phyloP scores from a whole-genome alignment of 116 monocot genomes.

The Posidonia oceanica region DNA sequence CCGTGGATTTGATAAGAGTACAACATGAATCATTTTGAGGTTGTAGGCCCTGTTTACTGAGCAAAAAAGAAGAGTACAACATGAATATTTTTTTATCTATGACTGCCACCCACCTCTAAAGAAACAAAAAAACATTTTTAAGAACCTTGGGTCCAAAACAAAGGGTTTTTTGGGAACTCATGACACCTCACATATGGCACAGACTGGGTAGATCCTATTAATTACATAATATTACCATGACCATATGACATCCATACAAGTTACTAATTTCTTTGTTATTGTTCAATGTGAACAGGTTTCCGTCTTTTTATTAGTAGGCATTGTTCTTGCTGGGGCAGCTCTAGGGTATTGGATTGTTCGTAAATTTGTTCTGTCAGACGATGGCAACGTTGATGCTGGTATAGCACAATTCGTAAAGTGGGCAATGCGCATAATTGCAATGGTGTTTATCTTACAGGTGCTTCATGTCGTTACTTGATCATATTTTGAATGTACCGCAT shows the following conservation, averaged over 20 bases:
- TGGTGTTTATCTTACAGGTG: conserved; percentile 40
- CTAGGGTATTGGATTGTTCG: conserved; percentile 90
- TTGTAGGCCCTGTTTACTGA: too few relatives aligned
- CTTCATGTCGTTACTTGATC: neutral
- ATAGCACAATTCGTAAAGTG: conserved; percentile 90
- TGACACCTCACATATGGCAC: neutral
- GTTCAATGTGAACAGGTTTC: conserved; percentile 49
- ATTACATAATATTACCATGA: too few relatives aligned
- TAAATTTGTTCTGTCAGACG: conserved; percentile 65
- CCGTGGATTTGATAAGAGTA: too few relatives aligned
- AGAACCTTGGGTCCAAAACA: neutral
- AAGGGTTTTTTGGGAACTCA: neutral
- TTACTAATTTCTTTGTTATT: neutral
- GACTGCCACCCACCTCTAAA: too few relatives aligned
- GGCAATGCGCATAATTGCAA: conserved; percentile 64
- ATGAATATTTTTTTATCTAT: too few relatives aligned
- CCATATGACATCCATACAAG: neutral
- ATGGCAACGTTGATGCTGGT: conserved; percentile 73
- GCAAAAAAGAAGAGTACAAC: too few relatives aligned
- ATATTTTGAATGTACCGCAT: neutral
- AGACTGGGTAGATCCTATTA: too few relatives aligned
- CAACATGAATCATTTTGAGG: too few relatives aligned
- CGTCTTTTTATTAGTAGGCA: conserved; percentile 46
- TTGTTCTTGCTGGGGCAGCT: conserved; percentile 72
- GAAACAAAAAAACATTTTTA: too few relatives aligned